Conservation (phyloP, 768 basidiomycete genomes). For the Lactarius akahatsu region DNA sequence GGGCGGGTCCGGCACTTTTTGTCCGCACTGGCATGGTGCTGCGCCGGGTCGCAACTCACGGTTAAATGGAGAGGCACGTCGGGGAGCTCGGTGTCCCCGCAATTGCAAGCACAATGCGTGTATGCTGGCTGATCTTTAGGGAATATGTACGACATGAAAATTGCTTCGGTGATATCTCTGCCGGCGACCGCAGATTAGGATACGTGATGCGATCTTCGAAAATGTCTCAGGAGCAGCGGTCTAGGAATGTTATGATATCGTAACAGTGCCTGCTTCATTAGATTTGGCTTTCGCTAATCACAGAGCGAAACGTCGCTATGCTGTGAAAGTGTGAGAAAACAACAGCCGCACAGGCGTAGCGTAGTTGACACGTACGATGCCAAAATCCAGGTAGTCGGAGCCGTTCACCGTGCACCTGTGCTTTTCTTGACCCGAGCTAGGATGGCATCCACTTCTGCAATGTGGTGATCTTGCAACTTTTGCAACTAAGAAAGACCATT, state of each 20-base stretch:
- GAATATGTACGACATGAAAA: background rate
- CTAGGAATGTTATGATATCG: slow-evolving; percentile 6
- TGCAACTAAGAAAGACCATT: slow-evolving; percentile 55
- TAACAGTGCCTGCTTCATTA: background rate
- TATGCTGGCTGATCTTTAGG: slow-evolving; percentile 4
- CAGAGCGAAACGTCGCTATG: background rate
- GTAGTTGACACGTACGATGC: background rate
- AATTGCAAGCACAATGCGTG: slow-evolving; percentile 53
- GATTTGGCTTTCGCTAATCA: background rate
- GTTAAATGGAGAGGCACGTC: slow-evolving; percentile 47
- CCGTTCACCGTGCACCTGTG: slow-evolving; percentile 35
- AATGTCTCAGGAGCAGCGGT: slow-evolving; percentile 1
- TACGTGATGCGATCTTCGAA: background rate
- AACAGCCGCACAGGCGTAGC: background rate
- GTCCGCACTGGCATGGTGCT: slow-evolving; percentile 1
- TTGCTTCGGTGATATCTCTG: background rate
- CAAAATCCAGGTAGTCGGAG: background rate
- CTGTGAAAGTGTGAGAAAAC: background rate
- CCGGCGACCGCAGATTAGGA: background rate
- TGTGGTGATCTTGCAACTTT: slow-evolving; percentile 60
- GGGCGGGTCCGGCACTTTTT: slow-evolving; percentile 6
- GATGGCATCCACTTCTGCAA: slow-evolving; percentile 66
- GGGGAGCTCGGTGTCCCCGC: slow-evolving; percentile 65
- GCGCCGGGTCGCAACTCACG: background rate
- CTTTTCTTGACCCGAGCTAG: slow-evolving; percentile 63